Base-by-base conservation (phyloP, 148 eudicot species). In the Hydrangea macrophylla region DNA sequence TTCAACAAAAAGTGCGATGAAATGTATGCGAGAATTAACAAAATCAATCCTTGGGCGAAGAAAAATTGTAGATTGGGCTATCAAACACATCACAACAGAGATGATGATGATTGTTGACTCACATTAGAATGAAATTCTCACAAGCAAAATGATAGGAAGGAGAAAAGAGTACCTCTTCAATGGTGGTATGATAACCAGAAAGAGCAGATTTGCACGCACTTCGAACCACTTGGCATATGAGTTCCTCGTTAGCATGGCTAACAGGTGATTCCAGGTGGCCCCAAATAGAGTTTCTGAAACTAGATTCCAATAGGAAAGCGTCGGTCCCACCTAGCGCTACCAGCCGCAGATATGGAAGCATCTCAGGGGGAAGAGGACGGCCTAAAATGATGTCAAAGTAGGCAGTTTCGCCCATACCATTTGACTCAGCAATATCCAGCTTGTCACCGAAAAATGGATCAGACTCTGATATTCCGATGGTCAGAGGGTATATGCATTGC, bases 371-470 rank as follows among this genome's bases (percentile, higher is more conserved):
- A 63, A 91, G 86, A 45, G 90, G 82, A 58, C 77, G 87, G 44
- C 82, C 97, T 50, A 85, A 58, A 50, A 76, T 77, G 55, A 94
- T 87, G 75, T 94, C 99, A 32, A 94, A 91, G 70, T 94, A 89
- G 17, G 92, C 96, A 55, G 80, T 77, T 76, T 81, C 90, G 40
- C 87, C 87, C 54, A 89, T 50, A 60, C 93, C 92, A 51, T 94
- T 94, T 12, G 76, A 51, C 79, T 94, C 96, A 5, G 96, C 99
- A 70, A 94, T 82, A 68, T 94, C 96, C 70, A 94, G 81, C 81
- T 94, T 94, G 85, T 94, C 99, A 35, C 83, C 96, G 27, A 62
- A 89, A 76, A 83, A 88, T 2, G 85, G 81, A 65, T 94, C 99
- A 20, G 93, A 85, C 58, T 88, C 90, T 2, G 96, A 84, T 62